These are phyloP conservation scores for Cupressus sempervirens DNA, from an alignment of 75 land plant genomes.

Conservation along the genomic window DNA sequence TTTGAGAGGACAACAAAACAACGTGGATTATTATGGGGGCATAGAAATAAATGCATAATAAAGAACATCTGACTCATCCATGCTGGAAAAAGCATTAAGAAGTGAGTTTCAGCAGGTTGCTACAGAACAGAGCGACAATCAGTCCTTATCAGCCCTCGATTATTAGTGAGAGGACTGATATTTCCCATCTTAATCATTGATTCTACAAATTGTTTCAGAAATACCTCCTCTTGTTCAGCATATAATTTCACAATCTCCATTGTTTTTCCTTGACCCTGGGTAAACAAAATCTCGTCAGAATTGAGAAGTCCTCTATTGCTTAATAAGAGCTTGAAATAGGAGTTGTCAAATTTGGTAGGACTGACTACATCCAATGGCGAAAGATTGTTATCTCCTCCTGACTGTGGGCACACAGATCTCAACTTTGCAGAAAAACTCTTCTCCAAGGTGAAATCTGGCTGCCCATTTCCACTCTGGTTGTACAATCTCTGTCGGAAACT, in stretches of 20 bases:
- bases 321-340: constrained; percentile 59
- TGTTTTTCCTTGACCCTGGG: constrained; percentile 22
- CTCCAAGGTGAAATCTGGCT: constrained; percentile 48
- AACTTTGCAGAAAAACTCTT: constrained; percentile 28
- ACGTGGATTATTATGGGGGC: too few relatives aligned
- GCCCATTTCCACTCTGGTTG: constrained; percentile 63
- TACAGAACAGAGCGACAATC: constrained; percentile 45
- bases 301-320: constrained; percentile 46
- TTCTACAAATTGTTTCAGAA: constrained; percentile 56
- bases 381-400: constrained; percentile 57
- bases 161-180: constrained; percentile 50
- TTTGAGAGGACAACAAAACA: too few relatives aligned
- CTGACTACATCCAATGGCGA: constrained; percentile 37
- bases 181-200: constrained; percentile 76
- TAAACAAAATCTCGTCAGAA: constrained; percentile 49
- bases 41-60: too few relatives aligned
- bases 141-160: constrained; percentile 63
- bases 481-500: constrained; percentile 64
- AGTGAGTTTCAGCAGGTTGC: too few relatives aligned
- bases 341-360: constrained; percentile 56
- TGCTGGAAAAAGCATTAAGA: too few relatives aligned
- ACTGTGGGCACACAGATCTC: constrained; percentile 45
- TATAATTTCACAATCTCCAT: constrained; percentile 44
- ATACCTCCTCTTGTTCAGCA: constrained; percentile 37
- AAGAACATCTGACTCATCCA: too few relatives aligned